Percentiles rank a stretch among this genome's conserved stretches.
These are phyloP conservation scores for Paraurostyla sp. DNA, from an alignment of 73 alveolate species.

Conservation along the genomic window DNA sequence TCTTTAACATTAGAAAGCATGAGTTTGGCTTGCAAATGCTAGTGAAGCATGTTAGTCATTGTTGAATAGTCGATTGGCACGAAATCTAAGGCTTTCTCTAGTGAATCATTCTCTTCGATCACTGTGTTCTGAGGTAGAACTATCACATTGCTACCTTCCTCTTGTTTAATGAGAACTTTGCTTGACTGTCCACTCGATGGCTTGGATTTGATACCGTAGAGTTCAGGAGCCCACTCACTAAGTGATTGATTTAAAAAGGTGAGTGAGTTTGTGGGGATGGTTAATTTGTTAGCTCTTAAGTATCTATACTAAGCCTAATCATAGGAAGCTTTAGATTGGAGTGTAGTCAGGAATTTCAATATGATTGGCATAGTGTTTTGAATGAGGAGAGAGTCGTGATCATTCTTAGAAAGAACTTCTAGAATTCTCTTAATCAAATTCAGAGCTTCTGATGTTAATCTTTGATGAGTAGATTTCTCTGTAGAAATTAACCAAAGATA, in stretches of 20 bases:
- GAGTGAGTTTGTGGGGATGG: background rate
- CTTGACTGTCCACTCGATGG: background rate
- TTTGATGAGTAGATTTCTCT: background rate
- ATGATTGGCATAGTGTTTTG: background rate
- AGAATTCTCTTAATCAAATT: slow-evolving; percentile 7
- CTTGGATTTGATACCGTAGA: background rate
- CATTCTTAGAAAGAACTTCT: background rate
- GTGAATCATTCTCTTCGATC: background rate
- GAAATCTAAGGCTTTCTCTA: background rate
- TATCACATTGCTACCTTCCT: background rate
- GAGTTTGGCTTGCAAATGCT: background rate
- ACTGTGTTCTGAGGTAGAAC: background rate
- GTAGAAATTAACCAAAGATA: background rate
- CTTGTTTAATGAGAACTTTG: background rate
- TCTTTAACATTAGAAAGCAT: background rate
- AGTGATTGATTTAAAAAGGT: background rate
- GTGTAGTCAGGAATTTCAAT: background rate
- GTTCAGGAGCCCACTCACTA: background rate
- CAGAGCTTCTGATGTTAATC: background rate
- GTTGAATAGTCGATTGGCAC: background rate
- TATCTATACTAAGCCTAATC: slow-evolving; percentile 3
- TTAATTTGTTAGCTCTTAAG: background rate
- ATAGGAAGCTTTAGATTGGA: background rate
- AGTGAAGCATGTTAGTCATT: background rate
- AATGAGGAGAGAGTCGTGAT: background rate